Base-by-base conservation (phyloP, 2,329 filamentous ascomycete species). In the Colletotrichum falcatum region DNA sequence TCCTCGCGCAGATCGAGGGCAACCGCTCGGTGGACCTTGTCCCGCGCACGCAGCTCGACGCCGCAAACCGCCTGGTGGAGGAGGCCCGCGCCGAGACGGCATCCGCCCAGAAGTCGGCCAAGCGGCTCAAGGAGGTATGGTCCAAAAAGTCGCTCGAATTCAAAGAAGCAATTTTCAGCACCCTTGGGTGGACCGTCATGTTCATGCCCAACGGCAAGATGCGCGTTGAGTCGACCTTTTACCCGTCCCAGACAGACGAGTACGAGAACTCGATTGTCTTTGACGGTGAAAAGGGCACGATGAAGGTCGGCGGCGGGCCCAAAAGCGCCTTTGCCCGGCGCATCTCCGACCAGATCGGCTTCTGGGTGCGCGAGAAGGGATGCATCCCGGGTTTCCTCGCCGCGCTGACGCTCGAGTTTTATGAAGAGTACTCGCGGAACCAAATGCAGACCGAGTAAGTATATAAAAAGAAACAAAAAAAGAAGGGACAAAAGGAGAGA, bases 121-220 rank as follows among this genome's bases (percentile, higher is more conserved):
- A 90, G 28, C 92, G 96, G 2, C 89, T 98, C 16, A 97, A 97
- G 76, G 93, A 98, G 77, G 96, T 98, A 67, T 99, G 94, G 92
- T 89, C 89, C 0, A 89, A 92, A 74, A 99, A 98, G 80, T 94
- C 93, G 1, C 90, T 92, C 76, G 96, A 99, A 82, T 98, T 99
- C 83, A 94, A 97, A 60, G 94, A 98, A 82, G 94, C 95, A 39
- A 95, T 99, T 69, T 95, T 95, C 73, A 94, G 91, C 26, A 92
- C 97, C 0, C 87, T 99, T 0, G 96, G 96, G 0, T 99, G 95
- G 92, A 95, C 95, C 63, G 90, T 98, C 16, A 94, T 96, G 39
- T 98, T 99, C 79, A 92, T 98, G 79, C 94, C 95, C n/a, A 97
- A 97, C 79, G 96, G 96, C 51, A 95, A 97, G 77, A 97, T 98